Evolutionary conservation across 2,329 filamentous ascomycete genomes (phyloP).

Genomic region (Calonectria pseudoturangicola): DNA sequence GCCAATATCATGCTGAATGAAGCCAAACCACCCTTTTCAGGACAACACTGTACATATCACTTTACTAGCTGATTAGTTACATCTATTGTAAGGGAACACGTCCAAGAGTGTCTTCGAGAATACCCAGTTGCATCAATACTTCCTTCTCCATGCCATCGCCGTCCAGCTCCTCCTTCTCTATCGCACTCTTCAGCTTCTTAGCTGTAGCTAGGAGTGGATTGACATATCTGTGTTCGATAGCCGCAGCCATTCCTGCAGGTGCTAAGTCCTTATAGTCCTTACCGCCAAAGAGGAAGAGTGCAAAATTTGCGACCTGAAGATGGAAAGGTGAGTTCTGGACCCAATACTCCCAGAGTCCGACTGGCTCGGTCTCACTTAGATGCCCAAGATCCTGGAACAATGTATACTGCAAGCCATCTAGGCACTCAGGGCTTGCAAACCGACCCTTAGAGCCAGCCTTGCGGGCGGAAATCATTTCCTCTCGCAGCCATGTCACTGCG

Average conservation of each 20-base stretch:
- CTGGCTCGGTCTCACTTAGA: constrained; percentile 64
- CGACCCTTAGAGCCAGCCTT: constrained; percentile 56
- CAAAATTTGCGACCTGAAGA: constrained; percentile 77
- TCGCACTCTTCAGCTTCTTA: constrained; percentile 58
- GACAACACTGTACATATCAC: constrained; percentile 24
- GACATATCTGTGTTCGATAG: constrained; percentile 75
- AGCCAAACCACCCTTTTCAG: constrained; percentile 28
- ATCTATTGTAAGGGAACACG: constrained; percentile 63
- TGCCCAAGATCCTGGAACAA: constrained; percentile 75
- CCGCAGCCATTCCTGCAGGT: constrained; percentile 73
- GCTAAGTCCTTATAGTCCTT: constrained; percentile 67
- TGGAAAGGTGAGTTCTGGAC: constrained; percentile 72
- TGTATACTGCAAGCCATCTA: constrained; percentile 77
- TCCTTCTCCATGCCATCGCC: constrained; percentile 55
- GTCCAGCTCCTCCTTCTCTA: constrained; percentile 58
- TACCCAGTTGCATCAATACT: constrained; percentile 62
- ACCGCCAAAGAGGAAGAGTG: constrained; percentile 72
- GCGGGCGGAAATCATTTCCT: constrained; percentile 73
- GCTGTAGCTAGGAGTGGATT: constrained; percentile 70
- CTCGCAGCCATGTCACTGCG: constrained; percentile 78
- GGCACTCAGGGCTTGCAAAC: constrained; percentile 73
- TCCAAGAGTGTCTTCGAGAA: constrained; percentile 65
- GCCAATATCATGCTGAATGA: constrained; percentile 4
- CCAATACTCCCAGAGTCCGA: constrained; percentile 71
- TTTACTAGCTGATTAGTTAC: neutral